Evolutionary conservation across 192 early-diverging fungal genomes (phyloP), one percentile per base, ranked within the genome.

Genomic region (Phlyctochytrium planicorne): DNA sequence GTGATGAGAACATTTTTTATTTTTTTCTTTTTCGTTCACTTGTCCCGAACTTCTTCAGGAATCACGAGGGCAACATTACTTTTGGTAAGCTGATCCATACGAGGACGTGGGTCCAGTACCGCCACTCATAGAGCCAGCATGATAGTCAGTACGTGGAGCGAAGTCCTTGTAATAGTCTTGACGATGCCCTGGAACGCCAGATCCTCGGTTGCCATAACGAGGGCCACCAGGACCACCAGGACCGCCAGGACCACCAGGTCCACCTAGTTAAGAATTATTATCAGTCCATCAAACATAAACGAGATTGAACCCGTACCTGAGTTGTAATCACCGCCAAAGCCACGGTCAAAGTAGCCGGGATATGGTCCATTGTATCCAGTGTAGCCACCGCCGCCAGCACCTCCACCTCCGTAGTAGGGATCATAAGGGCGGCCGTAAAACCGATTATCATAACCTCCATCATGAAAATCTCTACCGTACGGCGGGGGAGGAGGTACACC

Each of bases 81-180:
- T n/a, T n/a, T n/a, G n/a, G n/a, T n/a, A n/a, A n/a, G n/a, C n/a
- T n/a, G n/a, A n/a, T n/a, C n/a, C n/a, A n/a, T n/a, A n/a, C n/a
- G n/a, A n/a, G n/a, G n/a, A n/a, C n/a, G n/a, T n/a, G n/a, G n/a
- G n/a, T n/a, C n/a, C n/a, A n/a, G n/a, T n/a, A n/a, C n/a, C n/a
- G n/a, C 40, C 40, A 50, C 40, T n/a, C 12, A n/a, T 10, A n/a
- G 40, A n/a, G 40, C 40, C 40, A n/a, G 40, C 12, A 10, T 10
- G 40, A n/a, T 50, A 50, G n/a, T 50, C 40, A n/a, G 12, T n/a
- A 10, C 40, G 10, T n/a, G 67, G 67, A 66, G 67, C 57, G 64
- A 32, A 68, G 35, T 68, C 67, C 60, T 68, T 68, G 67, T 67
- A 64, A 66, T 68, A 68, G 60, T 68, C 67, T 25, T n/a, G n/a